Evolutionary conservation across 1,284 basidiomycete genomes (phyloP).

Genomic region (Stereum hirsutum): DNA sequence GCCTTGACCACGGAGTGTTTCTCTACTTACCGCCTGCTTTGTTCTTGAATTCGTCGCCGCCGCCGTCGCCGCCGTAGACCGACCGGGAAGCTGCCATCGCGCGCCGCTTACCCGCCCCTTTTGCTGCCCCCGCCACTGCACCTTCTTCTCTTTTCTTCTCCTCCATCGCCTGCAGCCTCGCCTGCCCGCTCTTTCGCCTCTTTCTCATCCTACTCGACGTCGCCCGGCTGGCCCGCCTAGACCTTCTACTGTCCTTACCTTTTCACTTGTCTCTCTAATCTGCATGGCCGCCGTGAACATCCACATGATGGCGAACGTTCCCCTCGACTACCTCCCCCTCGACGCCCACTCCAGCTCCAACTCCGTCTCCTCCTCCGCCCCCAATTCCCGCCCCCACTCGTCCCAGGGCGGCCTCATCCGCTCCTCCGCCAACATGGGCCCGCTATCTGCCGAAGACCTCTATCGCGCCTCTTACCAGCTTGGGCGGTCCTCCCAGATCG

Average conservation of each 20-base stretch:
- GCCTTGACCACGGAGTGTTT: constrained; percentile 54
- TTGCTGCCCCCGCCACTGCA: constrained; percentile 7
- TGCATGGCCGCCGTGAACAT: constrained; percentile 66
- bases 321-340: constrained; percentile 61
- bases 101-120: constrained; percentile 12
- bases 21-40: constrained; percentile 4
- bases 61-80: too few relatives aligned
- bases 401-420: constrained; percentile 53
- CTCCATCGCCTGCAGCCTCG: constrained; percentile 12
- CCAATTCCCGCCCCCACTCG: constrained; percentile 66
- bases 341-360: constrained; percentile 66
- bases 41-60: too few relatives aligned
- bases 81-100: too few relatives aligned
- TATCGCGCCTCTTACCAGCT: constrained; percentile 48
- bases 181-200: constrained; percentile 10
- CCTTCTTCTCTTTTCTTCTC: constrained; percentile 7
- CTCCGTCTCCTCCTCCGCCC: constrained; percentile 65
- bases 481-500: constrained; percentile 20
- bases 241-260: constrained; percentile 17
- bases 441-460: constrained; percentile 50
- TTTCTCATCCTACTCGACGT: constrained; percentile 11
- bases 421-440: constrained; percentile 35
- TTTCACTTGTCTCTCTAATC: constrained; percentile 15
- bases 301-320: constrained; percentile 57
- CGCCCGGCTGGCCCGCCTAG: constrained; percentile 29